Evolutionary conservation across 768 basidiomycete genomes (phyloP), one percentile per base, ranked within the genome.

Genomic region (Trametes villosa): DNA sequence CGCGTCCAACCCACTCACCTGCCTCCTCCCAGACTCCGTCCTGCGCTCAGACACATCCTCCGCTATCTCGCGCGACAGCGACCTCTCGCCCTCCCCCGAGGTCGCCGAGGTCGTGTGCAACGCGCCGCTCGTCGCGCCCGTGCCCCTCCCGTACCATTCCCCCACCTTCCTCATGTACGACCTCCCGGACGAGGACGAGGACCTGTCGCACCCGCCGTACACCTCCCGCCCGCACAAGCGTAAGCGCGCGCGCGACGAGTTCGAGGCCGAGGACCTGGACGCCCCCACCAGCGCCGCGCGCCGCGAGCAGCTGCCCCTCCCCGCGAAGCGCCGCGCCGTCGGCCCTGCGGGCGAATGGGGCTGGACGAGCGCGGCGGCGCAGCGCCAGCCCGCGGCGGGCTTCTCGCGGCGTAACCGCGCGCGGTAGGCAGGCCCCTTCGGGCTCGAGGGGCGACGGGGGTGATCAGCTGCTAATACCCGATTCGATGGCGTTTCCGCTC

Each of bases 151-250:
- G 2, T 88, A 85, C 72, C 85, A 86, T 56, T 86, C 86, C 11
- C 87, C 87, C 27, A 83, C 82, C 0, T 87, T 88, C 70, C 83
- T 89, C 56, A 84, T 87, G 54, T 88, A 86, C 70, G 84, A 86
- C 57, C 74, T 83, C 24, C 88, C 88, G 0, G 87, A 87, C 74
- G 75, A 83, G 9, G 86, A 87, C 73, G 84, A 87, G 68, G 86
- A 89, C 68, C 81, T 88, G 41, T 88, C 88, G 0, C 83, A 83
- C 63, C 85, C 88, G 8, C 88, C 87, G 0, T 88, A 88, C 76
- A 86, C 76, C n/a, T 74, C 73, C 65, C 73, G 80, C 69, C 74
- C 77, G n/a, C 56, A 75, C 4, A 87, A 87, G 66, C 83, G 86
- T 48, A 86, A 85, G 65, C 83, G 83, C 51, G 38, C 57, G 8